These are phyloP conservation scores for Cyclanthera cordifolia DNA, from an alignment of 306 rosid genomes.

Conservation along the genomic window DNA sequence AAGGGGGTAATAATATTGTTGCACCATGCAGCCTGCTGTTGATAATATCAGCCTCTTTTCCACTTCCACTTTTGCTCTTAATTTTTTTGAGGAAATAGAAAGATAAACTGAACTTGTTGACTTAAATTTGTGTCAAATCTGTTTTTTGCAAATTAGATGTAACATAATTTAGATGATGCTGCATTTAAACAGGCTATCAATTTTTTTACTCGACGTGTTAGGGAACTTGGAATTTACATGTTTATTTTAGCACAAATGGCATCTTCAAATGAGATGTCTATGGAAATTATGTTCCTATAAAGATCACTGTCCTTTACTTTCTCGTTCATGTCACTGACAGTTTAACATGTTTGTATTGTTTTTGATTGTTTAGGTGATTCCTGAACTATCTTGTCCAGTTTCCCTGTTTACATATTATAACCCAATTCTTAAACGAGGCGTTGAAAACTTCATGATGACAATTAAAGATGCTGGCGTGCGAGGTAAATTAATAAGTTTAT, in stretches of 20 bases:
- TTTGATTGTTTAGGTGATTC: conserved; percentile 52
- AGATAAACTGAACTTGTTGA: too few relatives aligned
- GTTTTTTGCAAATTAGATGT: too few relatives aligned
- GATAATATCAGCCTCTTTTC: too few relatives aligned
- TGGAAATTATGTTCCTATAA: background rate
- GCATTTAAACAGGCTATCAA: too few relatives aligned
- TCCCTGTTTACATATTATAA: conserved; percentile 79
- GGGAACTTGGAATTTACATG: background rate
- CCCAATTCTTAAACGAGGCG: conserved; percentile 39
- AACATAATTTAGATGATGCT: too few relatives aligned
- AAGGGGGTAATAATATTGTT: too few relatives aligned
- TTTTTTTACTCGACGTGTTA: background rate
- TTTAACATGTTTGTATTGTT: too few relatives aligned
- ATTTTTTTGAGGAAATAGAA: too few relatives aligned
- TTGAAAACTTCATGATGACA: conserved; percentile 56
- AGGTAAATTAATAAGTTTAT: conserved; percentile 27
- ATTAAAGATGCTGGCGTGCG: conserved; percentile 55
- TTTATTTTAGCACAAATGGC: background rate
- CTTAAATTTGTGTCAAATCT: too few relatives aligned
- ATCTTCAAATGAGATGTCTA: background rate
- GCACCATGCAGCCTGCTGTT: too few relatives aligned
- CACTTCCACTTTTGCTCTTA: too few relatives aligned
- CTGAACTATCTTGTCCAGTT: conserved; percentile 69
- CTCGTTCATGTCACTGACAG: background rate
- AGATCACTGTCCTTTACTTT: background rate